Evolutionary conservation across 139 green algal species (phyloP).

Genomic region (Chlamydomonas schloesseri): DNA sequence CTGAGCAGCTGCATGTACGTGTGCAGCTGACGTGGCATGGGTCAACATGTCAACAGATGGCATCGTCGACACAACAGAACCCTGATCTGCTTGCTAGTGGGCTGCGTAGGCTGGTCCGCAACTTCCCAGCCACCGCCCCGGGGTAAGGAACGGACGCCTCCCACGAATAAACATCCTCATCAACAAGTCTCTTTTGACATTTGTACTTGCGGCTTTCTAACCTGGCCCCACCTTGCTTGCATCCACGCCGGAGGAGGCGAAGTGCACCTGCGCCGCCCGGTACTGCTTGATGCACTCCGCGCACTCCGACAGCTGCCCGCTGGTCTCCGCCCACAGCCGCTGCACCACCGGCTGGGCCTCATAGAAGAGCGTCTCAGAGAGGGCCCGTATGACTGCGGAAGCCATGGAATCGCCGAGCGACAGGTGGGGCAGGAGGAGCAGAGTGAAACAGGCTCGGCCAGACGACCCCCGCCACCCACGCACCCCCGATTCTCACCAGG

Average conservation of each 20-base stretch:
- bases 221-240: neutral
- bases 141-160: neutral
- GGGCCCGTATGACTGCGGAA: neutral
- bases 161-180: neutral
- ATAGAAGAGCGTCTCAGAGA: slow-evolving; percentile 16
- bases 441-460: neutral
- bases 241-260: neutral
- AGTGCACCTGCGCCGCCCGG: neutral
- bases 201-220: too few relatives aligned
- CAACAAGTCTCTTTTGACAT: too few relatives aligned
- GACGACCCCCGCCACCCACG: neutral
- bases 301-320: neutral
- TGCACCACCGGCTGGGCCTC: slow-evolving; percentile 14
- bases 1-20: neutral
- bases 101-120: too few relatives aligned
- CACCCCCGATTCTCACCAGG: neutral
- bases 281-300: slow-evolving; percentile 24
- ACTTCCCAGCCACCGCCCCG: neutral
- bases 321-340: neutral
- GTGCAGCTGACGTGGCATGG: neutral
- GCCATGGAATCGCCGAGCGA: neutral
- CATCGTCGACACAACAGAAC: neutral
- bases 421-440: neutral
- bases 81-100: neutral
- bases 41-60: neutral